phyloP scores from a whole-genome alignment of 2,329 filamentous ascomycete genomes.

The Acarospora socialis region DNA sequence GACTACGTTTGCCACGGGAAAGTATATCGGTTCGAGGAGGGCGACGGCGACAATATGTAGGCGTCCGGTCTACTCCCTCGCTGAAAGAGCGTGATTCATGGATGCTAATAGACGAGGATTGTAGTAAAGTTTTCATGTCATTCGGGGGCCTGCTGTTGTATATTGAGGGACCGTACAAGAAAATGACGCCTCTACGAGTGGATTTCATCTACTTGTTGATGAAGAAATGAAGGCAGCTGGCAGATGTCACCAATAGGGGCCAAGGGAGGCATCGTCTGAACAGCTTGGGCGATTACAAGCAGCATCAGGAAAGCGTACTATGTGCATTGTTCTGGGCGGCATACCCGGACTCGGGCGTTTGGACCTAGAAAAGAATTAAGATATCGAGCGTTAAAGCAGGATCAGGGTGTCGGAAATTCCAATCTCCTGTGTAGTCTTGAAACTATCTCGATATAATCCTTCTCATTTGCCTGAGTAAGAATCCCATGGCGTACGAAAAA shows the following conservation, averaged over 20 bases:
- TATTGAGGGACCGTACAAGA: constrained; percentile 88
- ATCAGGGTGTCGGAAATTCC: constrained; percentile 57
- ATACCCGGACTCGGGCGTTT: too few relatives aligned
- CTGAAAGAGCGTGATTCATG: constrained; percentile 2
- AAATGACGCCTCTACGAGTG: constrained; percentile 78
- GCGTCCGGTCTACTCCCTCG: constrained; percentile 23
- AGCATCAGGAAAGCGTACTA: neutral
- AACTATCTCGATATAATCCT: constrained; percentile 61
- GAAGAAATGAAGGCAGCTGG: constrained; percentile 67
- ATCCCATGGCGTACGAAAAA: constrained; percentile 82
- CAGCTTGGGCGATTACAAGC: neutral
- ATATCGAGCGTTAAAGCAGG: constrained; percentile 11
- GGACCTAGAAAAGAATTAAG: too few relatives aligned
- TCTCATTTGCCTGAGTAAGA: constrained; percentile 64
- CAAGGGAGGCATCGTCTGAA: constrained; percentile 2
- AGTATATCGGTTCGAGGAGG: constrained; percentile 38
- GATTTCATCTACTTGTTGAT: constrained; percentile 87
- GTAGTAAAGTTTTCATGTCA: constrained; percentile 81
- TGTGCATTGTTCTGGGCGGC: constrained; percentile 3
- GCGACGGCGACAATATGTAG: constrained; percentile 72
- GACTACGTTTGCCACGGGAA: constrained; percentile 39
- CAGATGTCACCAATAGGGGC: too few relatives aligned
- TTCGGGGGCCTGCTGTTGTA: constrained; percentile 87
- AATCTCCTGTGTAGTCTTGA: constrained; percentile 62
- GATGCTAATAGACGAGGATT: constrained; percentile 17